Evolutionary conservation across 2,329 filamentous ascomycete species (phyloP), one percentile per base, ranked within the genome.

Genomic region (Aspergillus sp.): DNA sequence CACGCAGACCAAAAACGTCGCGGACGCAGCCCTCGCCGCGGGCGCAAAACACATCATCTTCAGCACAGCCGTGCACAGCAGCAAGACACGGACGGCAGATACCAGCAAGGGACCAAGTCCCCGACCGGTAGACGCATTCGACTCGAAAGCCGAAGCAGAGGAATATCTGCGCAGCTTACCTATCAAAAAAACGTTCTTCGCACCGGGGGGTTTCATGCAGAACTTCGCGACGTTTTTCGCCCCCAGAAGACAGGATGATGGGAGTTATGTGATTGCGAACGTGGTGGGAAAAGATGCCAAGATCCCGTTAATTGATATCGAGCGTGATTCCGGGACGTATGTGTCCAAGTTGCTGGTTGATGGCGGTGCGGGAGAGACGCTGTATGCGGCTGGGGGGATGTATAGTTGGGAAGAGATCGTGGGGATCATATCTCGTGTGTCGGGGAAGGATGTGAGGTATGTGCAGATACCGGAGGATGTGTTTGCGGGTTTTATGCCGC

Each of bases 61-160:
- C 54, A 59, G 67, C 61, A 73, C 55, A 0, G 67, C 46, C 63
- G 67, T 50, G 54, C 69, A 49, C 63, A 63, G 14, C 24, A 61
- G 16, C 45, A 70, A 69, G 16, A 66, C 77, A 11, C 67, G 59
- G 18, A 16, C 5, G 1, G 14, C 36, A 9, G 7, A 29, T 29
- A 9, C 26, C 26, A 7, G 26, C 26, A 9, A 7, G 14, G 16
- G 16, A 1, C 6, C 16, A 7, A 63, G 74, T 24, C 74, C 63
- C 78, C 61, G 52, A 1, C 4, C 58, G 0, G 51, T 64, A 3
- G 58, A 61, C 14, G 81, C 84, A 63, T 87, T 87, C 60, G 85
- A 87, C 70, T 75, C 71, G 69, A 87, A 87, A 68, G 84, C 84
- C 20, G 73, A 80, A 12, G 78, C 84, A 0, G 84, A 85, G 63